Evolutionary conservation across 2,329 filamentous ascomycete genomes (phyloP), one percentile per base, ranked within the genome.

Genomic region (Microascus cirrosus): DNA sequence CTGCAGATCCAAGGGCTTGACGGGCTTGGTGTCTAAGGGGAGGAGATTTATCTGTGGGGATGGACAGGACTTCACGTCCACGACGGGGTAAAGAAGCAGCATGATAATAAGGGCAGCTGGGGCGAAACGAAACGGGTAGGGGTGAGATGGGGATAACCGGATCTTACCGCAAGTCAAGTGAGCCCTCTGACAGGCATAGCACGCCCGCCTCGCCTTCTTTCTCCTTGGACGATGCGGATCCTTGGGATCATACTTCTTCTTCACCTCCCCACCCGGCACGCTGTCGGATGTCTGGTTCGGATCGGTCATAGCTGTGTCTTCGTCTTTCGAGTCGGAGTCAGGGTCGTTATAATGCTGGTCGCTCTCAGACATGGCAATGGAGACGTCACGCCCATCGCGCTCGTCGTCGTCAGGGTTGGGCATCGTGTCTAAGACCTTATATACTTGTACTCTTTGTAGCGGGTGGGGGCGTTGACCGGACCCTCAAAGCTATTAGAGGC

Each of bases 81-180:
- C 28, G 28, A 4, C 28, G 8, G 28, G 28, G 28, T 32, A 8
- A 32, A 32, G 28, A 4, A 4, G 28, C 28, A 32, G 28, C 8
- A 32, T 32, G 28, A 32, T 32, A 8, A 8, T 8, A 32, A 32
- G 13, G 39, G 13, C 18, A 45, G 10, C 39, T n/a, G 39, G 13
- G 39, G 15, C 7, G 5, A n/a, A 18, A n/a, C 15, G 15, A 45
- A n/a, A 7, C 6, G 18, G n/a, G 39, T 45, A 6, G 39, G 39
- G 13, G 39, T 45, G 39, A 55, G 22, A 45, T 45, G 39, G n/a
- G 18, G 8, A 18, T 45, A 20, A 36, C 1, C 20, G 59, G 62
- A 85, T 57, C 92, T 82, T 88, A 97, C 94, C 93, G 77, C 94
- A 99, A 63, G 94, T 99, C 70, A 99, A 77, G 81, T 99, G 94